Conservation (phyloP, 1,284 basidiomycete genomes). For the Bjerkandera adusta region DNA sequence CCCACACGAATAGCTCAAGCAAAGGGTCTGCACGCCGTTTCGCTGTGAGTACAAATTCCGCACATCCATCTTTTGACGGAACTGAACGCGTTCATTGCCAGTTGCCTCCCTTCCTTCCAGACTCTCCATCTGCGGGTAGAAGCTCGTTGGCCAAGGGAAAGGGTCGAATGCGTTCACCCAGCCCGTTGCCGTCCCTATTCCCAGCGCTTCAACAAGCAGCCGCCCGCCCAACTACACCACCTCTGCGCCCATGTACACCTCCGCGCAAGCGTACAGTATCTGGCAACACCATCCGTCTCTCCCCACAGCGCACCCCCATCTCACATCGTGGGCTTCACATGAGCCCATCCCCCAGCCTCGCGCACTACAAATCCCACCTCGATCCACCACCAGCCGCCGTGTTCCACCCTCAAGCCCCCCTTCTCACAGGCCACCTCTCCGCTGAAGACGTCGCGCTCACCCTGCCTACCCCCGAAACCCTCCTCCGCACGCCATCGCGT, state of each 20-base stretch:
- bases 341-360: slow-evolving; percentile 60
- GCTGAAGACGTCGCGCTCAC: slow-evolving; percentile 29
- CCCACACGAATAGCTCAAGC: not conserved
- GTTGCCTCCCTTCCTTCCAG: too few relatives aligned
- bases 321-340: slow-evolving; percentile 67
- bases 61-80: not conserved
- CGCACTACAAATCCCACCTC: slow-evolving; percentile 59
- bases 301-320: slow-evolving; percentile 60
- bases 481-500: slow-evolving; percentile 52
- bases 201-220: slow-evolving; percentile 22
- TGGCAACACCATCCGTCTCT: slow-evolving; percentile 37
- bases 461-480: slow-evolving; percentile 37
- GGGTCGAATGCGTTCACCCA: slow-evolving; percentile 29
- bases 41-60: not conserved
- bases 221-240: slow-evolving; percentile 31
- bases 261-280: slow-evolving; percentile 28
- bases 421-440: slow-evolving; percentile 11
- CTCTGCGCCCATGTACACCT: slow-evolving; percentile 29
- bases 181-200: slow-evolving; percentile 23
- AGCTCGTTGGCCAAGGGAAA: slow-evolving; percentile 23
- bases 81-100: not conserved
- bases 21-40: too few relatives aligned
- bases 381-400: slow-evolving; percentile 55
- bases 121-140: slow-evolving; percentile 50
- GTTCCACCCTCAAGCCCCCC: slow-evolving; percentile 26